phyloP scores from a whole-genome alignment of 495 filamentous ascomycete species.

The Penicillium steckii region DNA sequence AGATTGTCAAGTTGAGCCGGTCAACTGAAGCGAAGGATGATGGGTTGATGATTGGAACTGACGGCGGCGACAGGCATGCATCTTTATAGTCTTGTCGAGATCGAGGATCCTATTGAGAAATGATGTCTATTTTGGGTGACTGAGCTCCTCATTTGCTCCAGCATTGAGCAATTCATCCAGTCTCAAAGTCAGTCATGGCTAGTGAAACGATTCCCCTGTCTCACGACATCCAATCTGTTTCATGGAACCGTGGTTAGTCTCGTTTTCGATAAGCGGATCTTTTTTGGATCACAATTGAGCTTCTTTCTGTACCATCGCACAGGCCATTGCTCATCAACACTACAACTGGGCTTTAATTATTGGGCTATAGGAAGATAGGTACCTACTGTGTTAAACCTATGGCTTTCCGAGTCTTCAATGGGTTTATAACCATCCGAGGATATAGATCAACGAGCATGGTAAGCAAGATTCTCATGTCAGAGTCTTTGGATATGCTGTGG shows the following conservation, averaged over 20 bases:
- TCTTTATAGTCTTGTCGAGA: slow-evolving; percentile 15
- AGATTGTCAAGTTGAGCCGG: slow-evolving; percentile 15
- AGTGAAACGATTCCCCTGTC: slow-evolving; percentile 16
- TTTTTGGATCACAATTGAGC: background rate
- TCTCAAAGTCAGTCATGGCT: background rate
- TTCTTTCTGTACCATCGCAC: background rate
- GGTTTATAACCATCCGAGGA: background rate
- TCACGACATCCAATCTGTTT: slow-evolving; percentile 8
- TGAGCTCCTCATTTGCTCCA: background rate
- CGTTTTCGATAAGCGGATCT: slow-evolving; percentile 3
- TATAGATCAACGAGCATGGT: background rate
- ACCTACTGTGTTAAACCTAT: no score
- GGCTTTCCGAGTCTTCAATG: no score
- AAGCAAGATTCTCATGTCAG: background rate
- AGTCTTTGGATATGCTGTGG: background rate
- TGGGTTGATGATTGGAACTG: slow-evolving; percentile 7
- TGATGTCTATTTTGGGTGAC: background rate
- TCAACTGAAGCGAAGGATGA: slow-evolving; percentile 13
- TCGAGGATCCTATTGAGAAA: background rate
- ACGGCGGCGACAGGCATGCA: background rate
- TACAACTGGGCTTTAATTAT: no score
- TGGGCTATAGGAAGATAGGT: no score
- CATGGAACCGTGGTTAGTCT: background rate
- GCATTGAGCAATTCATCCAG: background rate
- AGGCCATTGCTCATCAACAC: background rate